Conservation (phyloP, 768 basidiomycete genomes). For the Mycena sanguinolenta region DNA sequence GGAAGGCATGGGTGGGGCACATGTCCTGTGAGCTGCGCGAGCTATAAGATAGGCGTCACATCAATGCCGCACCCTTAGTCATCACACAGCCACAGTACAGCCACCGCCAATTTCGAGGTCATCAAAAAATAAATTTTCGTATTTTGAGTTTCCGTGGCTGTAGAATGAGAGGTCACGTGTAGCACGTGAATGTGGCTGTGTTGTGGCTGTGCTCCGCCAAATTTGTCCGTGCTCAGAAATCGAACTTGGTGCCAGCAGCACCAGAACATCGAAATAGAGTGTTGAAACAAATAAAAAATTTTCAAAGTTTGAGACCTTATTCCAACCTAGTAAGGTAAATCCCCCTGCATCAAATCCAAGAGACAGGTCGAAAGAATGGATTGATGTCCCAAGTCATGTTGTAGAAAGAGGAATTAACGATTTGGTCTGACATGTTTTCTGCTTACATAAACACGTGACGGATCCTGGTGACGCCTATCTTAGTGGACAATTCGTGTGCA, state of each 20-base stretch:
- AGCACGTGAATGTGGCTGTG: too few relatives aligned
- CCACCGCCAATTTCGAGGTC: background rate
- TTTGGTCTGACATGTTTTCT: too few relatives aligned
- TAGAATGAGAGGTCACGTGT: too few relatives aligned
- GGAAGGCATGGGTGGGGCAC: too few relatives aligned
- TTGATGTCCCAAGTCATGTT: too few relatives aligned
- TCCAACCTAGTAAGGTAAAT: background rate
- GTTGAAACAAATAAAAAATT: background rate
- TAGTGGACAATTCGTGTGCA: too few relatives aligned
- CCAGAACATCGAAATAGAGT: background rate
- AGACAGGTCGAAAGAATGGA: background rate
- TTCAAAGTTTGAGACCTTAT: background rate
- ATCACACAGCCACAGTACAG: background rate
- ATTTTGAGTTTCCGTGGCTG: background rate
- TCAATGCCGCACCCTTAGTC: background rate
- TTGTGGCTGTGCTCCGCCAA: conserved; percentile 8
- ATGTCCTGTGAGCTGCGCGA: too few relatives aligned
- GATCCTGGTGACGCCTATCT: too few relatives aligned
- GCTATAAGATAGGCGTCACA: conserved; percentile 2
- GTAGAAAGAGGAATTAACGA: too few relatives aligned
- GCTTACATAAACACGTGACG: too few relatives aligned
- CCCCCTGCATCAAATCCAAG: background rate
- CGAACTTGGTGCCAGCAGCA: background rate
- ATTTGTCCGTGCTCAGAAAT: background rate
- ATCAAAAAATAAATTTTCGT: background rate